Percentiles rank a stretch among this genome's conserved stretches.
These are phyloP conservation scores for Verticillium isaacii DNA, from an alignment of 2,329 filamentous ascomycete species.

Conservation along the genomic window DNA sequence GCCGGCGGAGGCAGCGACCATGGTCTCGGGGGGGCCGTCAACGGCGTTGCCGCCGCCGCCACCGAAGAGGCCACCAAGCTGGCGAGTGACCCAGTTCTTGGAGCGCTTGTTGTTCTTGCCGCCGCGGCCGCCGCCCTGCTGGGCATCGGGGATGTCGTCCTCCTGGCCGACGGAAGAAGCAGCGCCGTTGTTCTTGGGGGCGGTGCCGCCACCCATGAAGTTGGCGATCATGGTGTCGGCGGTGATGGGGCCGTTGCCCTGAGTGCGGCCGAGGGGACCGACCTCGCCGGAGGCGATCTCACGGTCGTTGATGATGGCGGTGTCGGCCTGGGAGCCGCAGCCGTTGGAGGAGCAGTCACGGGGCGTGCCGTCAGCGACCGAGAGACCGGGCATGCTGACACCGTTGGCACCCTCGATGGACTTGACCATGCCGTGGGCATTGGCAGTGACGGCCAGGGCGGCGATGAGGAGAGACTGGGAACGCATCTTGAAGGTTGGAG, in stretches of 20 bases:
- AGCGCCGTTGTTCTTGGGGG: conserved; percentile 32
- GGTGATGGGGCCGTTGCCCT: conserved; percentile 54
- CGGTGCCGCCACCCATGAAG: conserved; percentile 50
- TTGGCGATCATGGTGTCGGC: conserved; percentile 50
- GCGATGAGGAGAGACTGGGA: conserved; percentile 32
- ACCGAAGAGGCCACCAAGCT: conserved; percentile 22
- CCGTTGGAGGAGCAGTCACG: conserved; percentile 58
- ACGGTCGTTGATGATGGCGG: conserved; percentile 60
- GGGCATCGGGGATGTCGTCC: conserved; percentile 29
- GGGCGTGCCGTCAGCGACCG: conserved; percentile 59
- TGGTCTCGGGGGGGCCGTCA: conserved; percentile 36
- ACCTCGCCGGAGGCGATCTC: conserved; percentile 49
- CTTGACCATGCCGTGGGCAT: conserved; percentile 55
- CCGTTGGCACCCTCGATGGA: conserved; percentile 54
- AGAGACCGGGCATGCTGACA: conserved; percentile 57
- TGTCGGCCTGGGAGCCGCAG: conserved; percentile 65
- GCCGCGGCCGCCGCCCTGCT: conserved; percentile 11
- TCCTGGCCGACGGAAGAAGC: conserved; percentile 35
- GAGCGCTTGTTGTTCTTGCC: conserved; percentile 12
- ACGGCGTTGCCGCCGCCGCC: conserved; percentile 39
- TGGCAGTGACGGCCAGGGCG: conserved; percentile 28
- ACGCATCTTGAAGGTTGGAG: conserved; percentile 11
- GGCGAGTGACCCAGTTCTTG: conserved; percentile 16
- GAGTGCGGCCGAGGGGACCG: conserved; percentile 60
- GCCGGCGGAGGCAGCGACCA: conserved; percentile 50